Evolutionary conservation across 2,329 filamentous ascomycete genomes (phyloP).

Genomic region (Hymenoscyphus salicellus): DNA sequence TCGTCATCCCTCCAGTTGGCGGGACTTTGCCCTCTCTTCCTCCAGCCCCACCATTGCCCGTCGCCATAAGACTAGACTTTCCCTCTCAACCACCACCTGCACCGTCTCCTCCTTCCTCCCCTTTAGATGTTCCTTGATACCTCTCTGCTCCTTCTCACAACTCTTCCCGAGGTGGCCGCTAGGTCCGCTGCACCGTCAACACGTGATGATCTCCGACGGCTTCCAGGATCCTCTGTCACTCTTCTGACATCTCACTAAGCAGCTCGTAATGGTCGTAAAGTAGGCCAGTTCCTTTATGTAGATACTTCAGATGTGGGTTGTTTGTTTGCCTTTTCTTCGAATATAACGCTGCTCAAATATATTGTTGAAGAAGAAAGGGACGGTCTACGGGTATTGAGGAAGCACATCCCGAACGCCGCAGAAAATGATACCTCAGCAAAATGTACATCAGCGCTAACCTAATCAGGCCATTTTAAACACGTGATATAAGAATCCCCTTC

Average conservation of each 20-base stretch:
- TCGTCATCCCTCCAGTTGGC: conserved; percentile 6
- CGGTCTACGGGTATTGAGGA: not conserved
- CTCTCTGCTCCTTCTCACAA: not conserved
- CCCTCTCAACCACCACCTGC: not conserved
- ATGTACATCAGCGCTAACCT: conserved; percentile 1
- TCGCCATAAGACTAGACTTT: conserved; percentile 5
- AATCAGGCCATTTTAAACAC: not conserved
- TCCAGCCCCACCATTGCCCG: conserved; percentile 8
- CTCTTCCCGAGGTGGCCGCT: not conserved
- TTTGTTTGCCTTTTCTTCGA: not conserved
- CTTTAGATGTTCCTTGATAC: not conserved
- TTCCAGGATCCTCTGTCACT: not conserved
- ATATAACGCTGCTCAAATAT: not conserved
- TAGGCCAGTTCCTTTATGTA: not conserved
- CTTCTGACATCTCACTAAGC: not conserved
- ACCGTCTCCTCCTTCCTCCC: not conserved
- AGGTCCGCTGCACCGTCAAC: not conserved
- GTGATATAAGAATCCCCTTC: not conserved
- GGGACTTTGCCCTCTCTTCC: conserved; percentile 2
- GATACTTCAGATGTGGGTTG: not conserved
- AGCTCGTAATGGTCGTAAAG: not conserved
- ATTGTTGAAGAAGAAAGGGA: conserved; percentile 1
- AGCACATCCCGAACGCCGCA: not conserved
- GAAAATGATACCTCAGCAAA: not conserved
- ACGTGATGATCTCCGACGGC: not conserved